Percentiles rank a stretch among this genome's conserved stretches.
Conservation (phyloP, 73 alveolate species). For the Blepharisma japonicum region DNA sequence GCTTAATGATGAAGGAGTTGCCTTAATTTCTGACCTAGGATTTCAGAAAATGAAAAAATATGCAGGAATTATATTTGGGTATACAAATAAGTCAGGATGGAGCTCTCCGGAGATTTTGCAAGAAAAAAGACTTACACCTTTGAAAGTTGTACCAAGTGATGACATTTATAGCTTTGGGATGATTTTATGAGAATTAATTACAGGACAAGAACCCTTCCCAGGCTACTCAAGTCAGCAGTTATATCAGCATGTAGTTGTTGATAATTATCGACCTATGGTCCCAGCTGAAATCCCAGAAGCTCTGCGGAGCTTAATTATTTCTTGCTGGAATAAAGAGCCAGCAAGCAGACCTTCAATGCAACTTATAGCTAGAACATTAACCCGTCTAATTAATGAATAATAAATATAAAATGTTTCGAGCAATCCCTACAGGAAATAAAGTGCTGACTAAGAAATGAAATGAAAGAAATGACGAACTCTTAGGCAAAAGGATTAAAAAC, state of each 20-base stretch:
- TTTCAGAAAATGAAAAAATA: slow-evolving; percentile 18
- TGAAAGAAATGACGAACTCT: slow-evolving; percentile 27
- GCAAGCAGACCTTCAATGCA: background rate
- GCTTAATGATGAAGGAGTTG: background rate
- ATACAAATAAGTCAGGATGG: slow-evolving; percentile 29
- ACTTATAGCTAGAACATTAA: background rate
- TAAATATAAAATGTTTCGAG: slow-evolving; percentile 35
- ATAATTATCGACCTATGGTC: background rate
- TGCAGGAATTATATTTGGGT: slow-evolving; percentile 21
- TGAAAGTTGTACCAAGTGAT: background rate
- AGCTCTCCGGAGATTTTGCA: slow-evolving; percentile 25
- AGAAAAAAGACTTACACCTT: slow-evolving; percentile 11
- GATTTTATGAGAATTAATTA: slow-evolving; percentile 18
- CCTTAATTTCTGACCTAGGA: slow-evolving; percentile 17
- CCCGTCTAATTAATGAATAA: too few species aligned
- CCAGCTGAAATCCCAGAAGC: background rate
- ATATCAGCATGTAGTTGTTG: background rate
- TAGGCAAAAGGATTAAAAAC: slow-evolving; percentile 32
- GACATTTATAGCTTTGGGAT: slow-evolving; percentile 27
- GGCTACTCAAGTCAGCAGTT: background rate
- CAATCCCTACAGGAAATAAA: slow-evolving; percentile 40
- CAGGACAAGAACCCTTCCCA: background rate
- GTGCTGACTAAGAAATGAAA: slow-evolving; percentile 40
- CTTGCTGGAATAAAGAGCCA: slow-evolving; percentile 32
- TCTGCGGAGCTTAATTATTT: background rate